Conservation (phyloP, 352 stramenopile species). For the Globisporangium alternatum region DNA sequence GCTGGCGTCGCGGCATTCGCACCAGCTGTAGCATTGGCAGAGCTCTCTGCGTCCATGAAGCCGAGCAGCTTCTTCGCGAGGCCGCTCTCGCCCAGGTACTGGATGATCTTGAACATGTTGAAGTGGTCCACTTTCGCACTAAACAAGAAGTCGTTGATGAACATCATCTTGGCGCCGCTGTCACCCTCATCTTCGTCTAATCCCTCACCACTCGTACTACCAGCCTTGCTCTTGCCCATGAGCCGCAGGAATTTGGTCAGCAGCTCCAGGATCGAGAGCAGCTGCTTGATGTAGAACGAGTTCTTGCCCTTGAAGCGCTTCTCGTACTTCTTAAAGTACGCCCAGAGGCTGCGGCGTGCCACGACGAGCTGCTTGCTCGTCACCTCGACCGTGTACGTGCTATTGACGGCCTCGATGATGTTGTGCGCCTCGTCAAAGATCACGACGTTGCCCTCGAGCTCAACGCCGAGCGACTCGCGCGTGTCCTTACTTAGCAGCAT, state of each 20-base stretch:
- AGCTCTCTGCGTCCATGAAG: conserved; percentile 55
- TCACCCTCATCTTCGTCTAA: conserved; percentile 24
- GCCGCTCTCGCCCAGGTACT: conserved; percentile 76
- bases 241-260: conserved; percentile 78
- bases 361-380: conserved; percentile 75
- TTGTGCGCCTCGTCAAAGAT: conserved; percentile 99
- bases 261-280: conserved; percentile 71
- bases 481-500: conserved; percentile 91
- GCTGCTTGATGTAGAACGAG: conserved; percentile 88
- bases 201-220: background rate
- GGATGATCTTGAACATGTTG: conserved; percentile 89
- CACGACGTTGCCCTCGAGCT: conserved; percentile 89
- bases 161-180: conserved; percentile 59
- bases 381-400: conserved; percentile 82
- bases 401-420: conserved; percentile 95
- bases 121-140: conserved; percentile 78
- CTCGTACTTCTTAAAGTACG: conserved; percentile 87
- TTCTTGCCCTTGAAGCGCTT: conserved; percentile 86
- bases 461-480: conserved; percentile 87
- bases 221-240: conserved; percentile 31
- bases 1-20: background rate
- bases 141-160: conserved; percentile 87
- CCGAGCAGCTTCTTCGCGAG: conserved; percentile 84
- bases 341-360: conserved; percentile 70
- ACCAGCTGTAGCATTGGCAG: background rate